A percentile compares a stretch with the other conserved stretches of the same genome.
These are phyloP conservation scores for Saccharum hybrid DNA, from an alignment of 202 grass and related monocot species.

Conservation along the genomic window DNA sequence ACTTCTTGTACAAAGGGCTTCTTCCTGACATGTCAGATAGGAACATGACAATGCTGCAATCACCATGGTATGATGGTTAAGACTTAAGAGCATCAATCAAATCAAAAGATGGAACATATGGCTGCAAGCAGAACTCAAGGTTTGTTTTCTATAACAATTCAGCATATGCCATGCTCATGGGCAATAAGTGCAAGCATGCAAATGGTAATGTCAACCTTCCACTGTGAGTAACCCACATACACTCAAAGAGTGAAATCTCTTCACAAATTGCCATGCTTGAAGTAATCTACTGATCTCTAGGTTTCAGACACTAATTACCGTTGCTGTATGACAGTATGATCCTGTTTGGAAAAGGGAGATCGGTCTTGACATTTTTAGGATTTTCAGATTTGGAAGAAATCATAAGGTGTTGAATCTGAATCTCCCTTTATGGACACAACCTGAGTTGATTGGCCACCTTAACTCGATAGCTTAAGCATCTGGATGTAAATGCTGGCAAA, in stretches of 20 bases:
- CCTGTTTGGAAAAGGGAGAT: neutral
- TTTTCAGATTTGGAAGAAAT: conserved; percentile 5
- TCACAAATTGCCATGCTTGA: neutral
- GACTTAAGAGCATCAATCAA: conserved; percentile 54
- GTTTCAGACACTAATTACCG: neutral
- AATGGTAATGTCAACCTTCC: neutral
- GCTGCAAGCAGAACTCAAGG: conserved; percentile 10
- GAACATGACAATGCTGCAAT: conserved; percentile 84
- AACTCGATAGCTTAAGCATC: conserved; percentile 7
- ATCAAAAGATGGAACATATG: conserved; percentile 27
- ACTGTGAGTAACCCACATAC: neutral
- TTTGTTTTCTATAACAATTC: conserved; percentile 3
- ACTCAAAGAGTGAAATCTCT: conserved; percentile 14
- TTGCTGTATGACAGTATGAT: neutral
- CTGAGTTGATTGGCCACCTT: conserved; percentile 3
- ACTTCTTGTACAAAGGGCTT: conserved; percentile 99
- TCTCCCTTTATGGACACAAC: neutral
- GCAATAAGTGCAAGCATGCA: neutral
- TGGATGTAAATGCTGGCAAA: neutral
- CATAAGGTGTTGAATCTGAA: neutral
- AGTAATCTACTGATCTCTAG: conserved; percentile 9
- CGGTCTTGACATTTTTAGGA: neutral
- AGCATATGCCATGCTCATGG: neutral
- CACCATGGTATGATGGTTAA: conserved; percentile 48
- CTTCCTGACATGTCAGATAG: conserved; percentile 96